Base-by-base conservation (phyloP, 306 rosid genomes). In the Corylus americana region DNA sequence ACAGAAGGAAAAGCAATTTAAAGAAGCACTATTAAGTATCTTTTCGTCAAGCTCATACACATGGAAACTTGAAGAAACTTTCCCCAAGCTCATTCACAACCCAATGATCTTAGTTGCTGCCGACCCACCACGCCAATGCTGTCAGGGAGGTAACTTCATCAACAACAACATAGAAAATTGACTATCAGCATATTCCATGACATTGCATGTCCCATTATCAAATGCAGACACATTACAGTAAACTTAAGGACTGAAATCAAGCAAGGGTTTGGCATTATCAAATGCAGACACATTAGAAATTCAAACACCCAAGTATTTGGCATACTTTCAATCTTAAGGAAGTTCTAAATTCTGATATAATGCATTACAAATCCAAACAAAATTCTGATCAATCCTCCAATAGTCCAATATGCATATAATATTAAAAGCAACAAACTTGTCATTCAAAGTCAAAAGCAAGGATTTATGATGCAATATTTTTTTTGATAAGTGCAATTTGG, bases 21-120 rank as follows among this genome's bases (percentile, higher is more conserved):
- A 13, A 42, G 16, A 37, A 39, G 27, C 50, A 39, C 44, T 17
- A 39, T 67, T 47, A 17, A 67, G 29, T 11, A 39, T 2, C 71
- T 18, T 58, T 17, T 9, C 50, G 7, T 37, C n/a, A 3, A 27
- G 71, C 11, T 9, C 39, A 9, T 39, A 8, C 39, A 66, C 48
- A 67, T 67, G 71, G 71, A 67, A 39, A 25, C 71, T 37, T 18
- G 11, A 17, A 8, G 71, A 67, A 39, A 67, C 27, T 39, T 17
- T 22, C 11, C 25, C 25, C 25, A 22, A 22, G 25, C 25, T 22
- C 91, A 88, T 80, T 88, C 91, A 68, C 91, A 88, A 10, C 89
- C 91, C 4, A 89, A 79, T 12, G 91, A 86, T 77, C 89, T 83
- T 88, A 86, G 91, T 74, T 83, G 91, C 80, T 81, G 83, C 53